Conservation (phyloP, 176 grass and related monocot species). For the Carex kokanica region DNA sequence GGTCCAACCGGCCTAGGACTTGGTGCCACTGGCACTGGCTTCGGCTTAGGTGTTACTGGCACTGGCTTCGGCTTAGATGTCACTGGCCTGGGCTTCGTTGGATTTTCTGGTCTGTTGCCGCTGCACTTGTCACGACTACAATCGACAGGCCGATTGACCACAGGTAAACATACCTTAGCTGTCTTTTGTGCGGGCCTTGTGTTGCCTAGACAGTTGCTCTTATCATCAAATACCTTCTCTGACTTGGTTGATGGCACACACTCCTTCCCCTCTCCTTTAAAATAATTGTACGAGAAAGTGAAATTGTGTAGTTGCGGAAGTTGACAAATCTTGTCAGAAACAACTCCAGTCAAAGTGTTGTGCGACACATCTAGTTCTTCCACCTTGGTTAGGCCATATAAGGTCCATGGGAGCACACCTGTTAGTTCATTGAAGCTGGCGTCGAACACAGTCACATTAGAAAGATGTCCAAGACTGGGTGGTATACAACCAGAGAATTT, state of each 20-base stretch:
- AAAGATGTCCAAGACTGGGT: conserved; percentile 35
- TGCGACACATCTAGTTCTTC: conserved; percentile 47
- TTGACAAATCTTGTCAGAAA: conserved; percentile 32
- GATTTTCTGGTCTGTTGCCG: neutral
- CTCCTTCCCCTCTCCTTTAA: conserved; percentile 31
- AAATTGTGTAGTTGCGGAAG: conserved; percentile 47
- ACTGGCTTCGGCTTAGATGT: neutral
- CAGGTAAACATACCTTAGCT: conserved; percentile 17
- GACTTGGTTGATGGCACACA: conserved; percentile 26
- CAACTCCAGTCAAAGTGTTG: conserved; percentile 42
- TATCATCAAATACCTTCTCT: conserved; percentile 39
- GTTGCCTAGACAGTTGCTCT: conserved; percentile 38
- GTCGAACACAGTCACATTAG: conserved; percentile 44
- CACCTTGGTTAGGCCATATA: conserved; percentile 35
- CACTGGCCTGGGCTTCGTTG: neutral
- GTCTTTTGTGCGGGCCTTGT: conserved; percentile 39
- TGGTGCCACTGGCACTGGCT: neutral
- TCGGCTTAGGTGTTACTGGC: neutral
- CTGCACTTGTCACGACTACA: conserved; percentile 42
- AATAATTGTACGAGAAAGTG: conserved; percentile 65
- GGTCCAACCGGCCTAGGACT: neutral
- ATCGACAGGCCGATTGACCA: conserved; percentile 41
- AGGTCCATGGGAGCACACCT: conserved; percentile 38
- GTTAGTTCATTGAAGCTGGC: conserved; percentile 38
- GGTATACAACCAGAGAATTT: conserved; percentile 57